phyloP scores from a whole-genome alignment of 495 filamentous ascomycete species.

The Penicillium riverlandense region DNA sequence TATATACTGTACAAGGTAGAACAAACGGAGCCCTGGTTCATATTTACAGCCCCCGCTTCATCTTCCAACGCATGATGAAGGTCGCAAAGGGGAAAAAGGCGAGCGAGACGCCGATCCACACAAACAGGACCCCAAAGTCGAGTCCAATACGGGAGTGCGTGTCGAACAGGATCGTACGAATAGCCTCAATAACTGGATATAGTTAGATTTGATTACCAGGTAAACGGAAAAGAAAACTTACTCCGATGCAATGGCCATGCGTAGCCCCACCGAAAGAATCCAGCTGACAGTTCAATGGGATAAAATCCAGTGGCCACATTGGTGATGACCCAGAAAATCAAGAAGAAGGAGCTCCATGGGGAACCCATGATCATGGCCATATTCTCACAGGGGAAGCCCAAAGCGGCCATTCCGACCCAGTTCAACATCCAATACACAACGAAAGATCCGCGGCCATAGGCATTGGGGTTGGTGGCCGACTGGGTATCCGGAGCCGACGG shows the following conservation, averaged over 20 bases:
- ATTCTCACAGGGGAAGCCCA: constrained; percentile 67
- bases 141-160: constrained; percentile 55
- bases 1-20: background rate
- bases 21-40: background rate
- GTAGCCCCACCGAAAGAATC: constrained; percentile 62
- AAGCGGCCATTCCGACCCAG: constrained; percentile 59
- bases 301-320: constrained; percentile 65
- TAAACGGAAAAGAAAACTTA: constrained; percentile 15
- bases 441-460: constrained; percentile 55
- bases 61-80: constrained; percentile 53
- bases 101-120: constrained; percentile 52
- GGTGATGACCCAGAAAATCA: constrained; percentile 72
- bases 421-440: constrained; percentile 72
- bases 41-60: constrained; percentile 21
- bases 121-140: constrained; percentile 57
- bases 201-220: constrained; percentile 2
- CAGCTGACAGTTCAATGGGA: constrained; percentile 48
- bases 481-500: constrained; percentile 33
- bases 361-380: constrained; percentile 62
- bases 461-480: constrained; percentile 42
- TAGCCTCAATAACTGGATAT: constrained; percentile 51
- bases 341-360: constrained; percentile 62
- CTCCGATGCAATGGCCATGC: constrained; percentile 65
- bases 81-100: constrained; percentile 54
- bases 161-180: constrained; percentile 56